Base-by-base conservation (phyloP, 75 land plant species). In the Gnetum montanum region DNA sequence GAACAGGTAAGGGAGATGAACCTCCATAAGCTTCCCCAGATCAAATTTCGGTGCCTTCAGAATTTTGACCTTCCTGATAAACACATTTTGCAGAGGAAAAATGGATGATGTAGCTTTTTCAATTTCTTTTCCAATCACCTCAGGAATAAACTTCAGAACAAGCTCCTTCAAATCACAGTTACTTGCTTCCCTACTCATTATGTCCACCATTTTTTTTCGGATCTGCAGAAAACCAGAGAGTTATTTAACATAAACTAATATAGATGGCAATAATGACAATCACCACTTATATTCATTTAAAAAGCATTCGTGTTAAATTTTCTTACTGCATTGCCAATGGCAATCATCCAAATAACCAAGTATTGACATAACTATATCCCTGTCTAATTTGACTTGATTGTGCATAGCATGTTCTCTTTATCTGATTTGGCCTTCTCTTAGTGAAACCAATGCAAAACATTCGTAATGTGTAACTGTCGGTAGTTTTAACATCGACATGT, bases 401-500 rank as follows among this genome's bases (percentile, higher is more conserved):
- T 0, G 95, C 97, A 70, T 90, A 90, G 54, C 92, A 86, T 23
- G 97, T 92, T 27, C 86, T 55, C 75, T 92, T 92, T 48, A 85
- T 75, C 63, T 92, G 97, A 55, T 90, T 90, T 8, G 81, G 71
- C 41, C 85, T 70, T 66, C 75, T 86, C 70, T 78, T 89, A 27
- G 94, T 88, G 63, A 88, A 88, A 7, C 67, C 94, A 78, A 88
- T 88, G 70, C 94, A 88, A 68, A 88, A 88, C 82, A 88, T 51
- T 37, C 93, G 69, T 37, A 88, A 56, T n/a, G 68, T 74, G 68
- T 81, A 88, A 40, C 54, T 78, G 46, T 88, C 94, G 37, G 93
- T 88, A 7, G 93, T 88, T 40, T 88, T 91, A 20, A 91, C 96
- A 80, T 90, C 96, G 27, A 90, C 96, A 51, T 90, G 88, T n/a